These are phyloP conservation scores for Leccinum variicolor DNA, from an alignment of 768 basidiomycete genomes.

Conservation along the genomic window DNA sequence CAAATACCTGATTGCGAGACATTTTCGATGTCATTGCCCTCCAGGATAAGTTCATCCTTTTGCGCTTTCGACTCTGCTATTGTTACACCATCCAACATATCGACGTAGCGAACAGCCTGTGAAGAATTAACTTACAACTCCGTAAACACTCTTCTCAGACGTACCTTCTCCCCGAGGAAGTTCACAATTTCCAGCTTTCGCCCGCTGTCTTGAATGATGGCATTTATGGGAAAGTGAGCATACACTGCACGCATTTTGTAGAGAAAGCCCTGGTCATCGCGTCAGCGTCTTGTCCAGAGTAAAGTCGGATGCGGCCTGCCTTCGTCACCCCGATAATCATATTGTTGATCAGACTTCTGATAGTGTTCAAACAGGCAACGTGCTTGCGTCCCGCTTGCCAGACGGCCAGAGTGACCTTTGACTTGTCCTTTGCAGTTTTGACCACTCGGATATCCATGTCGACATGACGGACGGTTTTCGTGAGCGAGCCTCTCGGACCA, in stretches of 20 bases:
- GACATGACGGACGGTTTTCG: slow-evolving; percentile 89
- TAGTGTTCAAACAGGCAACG: slow-evolving; percentile 95
- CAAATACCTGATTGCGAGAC: slow-evolving; percentile 90
- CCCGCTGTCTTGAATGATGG: slow-evolving; percentile 82
- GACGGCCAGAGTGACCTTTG: slow-evolving; percentile 83
- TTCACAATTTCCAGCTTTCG: slow-evolving; percentile 84
- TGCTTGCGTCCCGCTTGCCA: slow-evolving; percentile 99
- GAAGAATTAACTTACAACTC: neutral
- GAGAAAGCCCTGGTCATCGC: slow-evolving; percentile 75
- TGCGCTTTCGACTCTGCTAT: slow-evolving; percentile 84
- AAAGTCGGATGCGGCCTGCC: slow-evolving; percentile 38
- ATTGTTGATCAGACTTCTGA: slow-evolving; percentile 93
- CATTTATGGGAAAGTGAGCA: slow-evolving; percentile 99
- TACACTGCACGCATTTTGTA: slow-evolving; percentile 99
- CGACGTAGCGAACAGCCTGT: slow-evolving; percentile 87
- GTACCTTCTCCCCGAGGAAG: slow-evolving; percentile 91
- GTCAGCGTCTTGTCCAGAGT: slow-evolving; percentile 4
- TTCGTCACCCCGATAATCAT: slow-evolving; percentile 98
- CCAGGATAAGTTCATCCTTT: slow-evolving; percentile 92
- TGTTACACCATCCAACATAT: slow-evolving; percentile 87
- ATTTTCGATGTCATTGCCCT: slow-evolving; percentile 94
- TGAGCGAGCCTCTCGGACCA: slow-evolving; percentile 90
- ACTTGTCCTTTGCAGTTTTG: slow-evolving; percentile 63
- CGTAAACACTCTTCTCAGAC: slow-evolving; percentile 9
- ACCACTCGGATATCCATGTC: slow-evolving; percentile 90